Base-by-base conservation (phyloP, 768 basidiomycete genomes). In the Mycena amicta region DNA sequence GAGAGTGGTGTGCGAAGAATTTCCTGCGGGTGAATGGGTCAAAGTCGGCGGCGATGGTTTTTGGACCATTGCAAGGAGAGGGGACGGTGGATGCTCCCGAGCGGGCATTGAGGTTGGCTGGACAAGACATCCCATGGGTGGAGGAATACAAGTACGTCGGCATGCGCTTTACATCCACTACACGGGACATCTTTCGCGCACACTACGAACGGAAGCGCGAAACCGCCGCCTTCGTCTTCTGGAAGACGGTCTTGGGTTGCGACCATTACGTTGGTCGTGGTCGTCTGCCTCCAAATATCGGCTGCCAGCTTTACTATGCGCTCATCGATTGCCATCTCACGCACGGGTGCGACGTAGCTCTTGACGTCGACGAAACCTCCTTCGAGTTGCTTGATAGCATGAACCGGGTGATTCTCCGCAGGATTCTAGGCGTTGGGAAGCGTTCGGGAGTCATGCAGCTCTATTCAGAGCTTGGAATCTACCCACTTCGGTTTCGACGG, bases 11-110 rank as follows among this genome's bases (percentile, higher is more conserved):
- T 30, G 13, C 29, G 2, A 22, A 20, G 40, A 64, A 66, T 53
- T 64, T 62, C 57, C 47, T 66, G 41, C 3, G 41, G 23, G 52
- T 66, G 22, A 66, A 66, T 43, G 50, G 23, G 3, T 30, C n/a
- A 6, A 68, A n/a, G n/a, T n/a, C n/a, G n/a, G n/a, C n/a, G n/a
- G n/a, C n/a, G n/a, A n/a, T n/a, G n/a, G n/a, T n/a, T 4, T 66
- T 66, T 49, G 53, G 25, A 13, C 63, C 55, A 2, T 22, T 64
- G 8, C 65, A 56, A 18, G 47, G 23, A 11, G 16, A 11, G 26
- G 23, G 5, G 13, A 13, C 25, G 26, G 8, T 5, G 22, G 26
- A 50, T 27, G 3, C 16, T 5, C 37, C 16, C 12, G 8, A 25
- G 3, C 53, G 39, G n/a, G 4, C 8, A 16, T 27, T 56, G 37